phyloP scores from a whole-genome alignment of 2,329 filamentous ascomycete species.

The Escovopsis sp. region DNA sequence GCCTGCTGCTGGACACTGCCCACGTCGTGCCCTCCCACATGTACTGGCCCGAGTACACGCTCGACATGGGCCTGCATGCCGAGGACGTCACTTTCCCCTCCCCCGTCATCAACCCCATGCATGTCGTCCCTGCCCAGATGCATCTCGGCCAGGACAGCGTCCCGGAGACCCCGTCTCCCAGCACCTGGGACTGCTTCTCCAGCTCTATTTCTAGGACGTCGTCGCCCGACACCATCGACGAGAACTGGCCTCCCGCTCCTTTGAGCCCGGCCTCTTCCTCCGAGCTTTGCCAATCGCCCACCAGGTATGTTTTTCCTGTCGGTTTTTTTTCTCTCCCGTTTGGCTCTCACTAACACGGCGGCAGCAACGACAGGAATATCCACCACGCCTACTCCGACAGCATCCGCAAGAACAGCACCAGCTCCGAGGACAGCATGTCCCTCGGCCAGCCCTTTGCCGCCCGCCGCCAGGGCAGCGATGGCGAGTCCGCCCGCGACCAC shows the following conservation, averaged over 20 bases:
- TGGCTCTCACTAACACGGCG: constrained; percentile 10
- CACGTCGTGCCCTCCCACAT: constrained; percentile 31
- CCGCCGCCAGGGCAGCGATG: constrained; percentile 34
- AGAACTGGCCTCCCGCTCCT: constrained; percentile 25
- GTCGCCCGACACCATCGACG: constrained; percentile 33
- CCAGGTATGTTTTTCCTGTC: constrained; percentile 28
- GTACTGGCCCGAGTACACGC: constrained; percentile 32
- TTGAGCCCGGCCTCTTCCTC: constrained; percentile 31
- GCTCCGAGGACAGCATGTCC: constrained; percentile 16
- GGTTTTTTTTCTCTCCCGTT: background rate
- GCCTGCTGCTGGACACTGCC: constrained; percentile 33
- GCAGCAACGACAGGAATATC: constrained; percentile 18
- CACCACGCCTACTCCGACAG: constrained; percentile 15
- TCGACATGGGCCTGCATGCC: constrained; percentile 28
- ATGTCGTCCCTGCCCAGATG: constrained; percentile 42
- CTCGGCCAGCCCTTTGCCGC: constrained; percentile 24
- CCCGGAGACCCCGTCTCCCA: constrained; percentile 32
- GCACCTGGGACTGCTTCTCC: constrained; percentile 37
- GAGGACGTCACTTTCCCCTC: constrained; percentile 28
- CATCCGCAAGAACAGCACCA: constrained; percentile 9
- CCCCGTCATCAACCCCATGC: constrained; percentile 28
- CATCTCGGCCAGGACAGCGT: constrained; percentile 37
- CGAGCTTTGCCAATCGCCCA: constrained; percentile 33
- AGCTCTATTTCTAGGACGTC: constrained; percentile 36
- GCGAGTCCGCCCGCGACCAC: constrained; percentile 48